Conservation (phyloP, 2,329 filamentous ascomycete genomes). For the Penicillium sp. region DNA sequence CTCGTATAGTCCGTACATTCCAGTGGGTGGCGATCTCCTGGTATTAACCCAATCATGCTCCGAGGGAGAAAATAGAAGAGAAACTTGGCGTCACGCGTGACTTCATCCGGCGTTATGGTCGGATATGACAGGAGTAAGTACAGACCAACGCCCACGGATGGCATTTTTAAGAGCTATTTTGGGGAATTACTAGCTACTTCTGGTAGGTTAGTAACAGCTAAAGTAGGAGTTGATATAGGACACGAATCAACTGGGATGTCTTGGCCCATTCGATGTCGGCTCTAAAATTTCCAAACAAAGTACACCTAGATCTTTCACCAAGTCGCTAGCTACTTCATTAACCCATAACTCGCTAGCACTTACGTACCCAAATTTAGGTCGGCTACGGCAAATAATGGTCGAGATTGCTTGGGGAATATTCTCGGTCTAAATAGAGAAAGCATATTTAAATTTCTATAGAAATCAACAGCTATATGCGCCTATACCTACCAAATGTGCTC, state of each 20-base stretch:
- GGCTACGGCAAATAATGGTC: neutral
- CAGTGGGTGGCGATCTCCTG: neutral
- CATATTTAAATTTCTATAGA: neutral
- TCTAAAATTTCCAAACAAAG: no score
- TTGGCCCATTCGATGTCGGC: no score
- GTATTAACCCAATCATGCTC: neutral
- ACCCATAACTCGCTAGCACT: neutral
- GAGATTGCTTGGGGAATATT: no score
- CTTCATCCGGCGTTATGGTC: neutral
- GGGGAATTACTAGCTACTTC: neutral
- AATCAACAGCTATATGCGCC: neutral
- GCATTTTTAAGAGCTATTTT: neutral
- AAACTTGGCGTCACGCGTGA: neutral
- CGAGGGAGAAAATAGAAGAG: neutral
- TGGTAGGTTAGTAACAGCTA: no score
- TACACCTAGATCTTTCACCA: no score
- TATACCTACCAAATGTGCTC: neutral
- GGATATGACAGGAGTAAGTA: conserved; percentile 4
- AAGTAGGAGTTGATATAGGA: no score
- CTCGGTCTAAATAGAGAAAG: neutral
- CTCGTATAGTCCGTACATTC: neutral
- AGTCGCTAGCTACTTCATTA: neutral
- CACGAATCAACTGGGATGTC: no score
- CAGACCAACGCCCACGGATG: neutral
- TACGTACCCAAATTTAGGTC: neutral